Evolutionary conservation across 148 eudicot species (phyloP), one percentile per base, ranked within the genome.

Genomic region (Selenicereus undatus): DNA sequence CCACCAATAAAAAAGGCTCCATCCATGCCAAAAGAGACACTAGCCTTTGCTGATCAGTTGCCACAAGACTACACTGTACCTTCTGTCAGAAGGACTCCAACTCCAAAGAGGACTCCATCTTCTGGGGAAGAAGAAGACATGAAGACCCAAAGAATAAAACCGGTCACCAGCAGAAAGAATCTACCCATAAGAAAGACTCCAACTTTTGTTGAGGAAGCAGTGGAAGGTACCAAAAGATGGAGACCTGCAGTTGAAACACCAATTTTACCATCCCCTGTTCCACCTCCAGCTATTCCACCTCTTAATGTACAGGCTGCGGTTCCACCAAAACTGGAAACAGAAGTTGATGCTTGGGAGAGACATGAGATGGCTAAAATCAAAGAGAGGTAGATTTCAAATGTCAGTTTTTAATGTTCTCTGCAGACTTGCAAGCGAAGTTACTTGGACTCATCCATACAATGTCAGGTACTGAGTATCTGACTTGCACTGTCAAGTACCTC

Each of bases 261-360:
- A 42, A 84, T 52, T 76, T 8, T 35, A 71, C 90, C 90, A 83
- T 79, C 86, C 26, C 64, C 73, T 13, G 73, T 77, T 24, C 85
- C 82, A 9, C 87, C 89, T 10, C 83, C 85, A 8, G 84, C 85
- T 11, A 76, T 84, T 64, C 89, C 86, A 70, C 89, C 87, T 62
- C 87, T 79, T 29, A 71, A 29, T 27, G 42, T 58, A 36, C 76
- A 82, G 76, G 72, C 86, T 5, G 43, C 62, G 78, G 54, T 39
- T 58, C 86, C 87, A 74, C 84, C 85, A 72, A 86, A 71, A 3
- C 85, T 75, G 50, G 87, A 86, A 58, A 71, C 83, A 10, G 81
- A 84, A 48, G 95, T 97, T 26, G 95, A 93, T 81, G 86, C 71
- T 74, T 93, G 99, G 99, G 95, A 93, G 80, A 88, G 81, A 80